phyloP scores from a whole-genome alignment of 2,329 filamentous ascomycete genomes.

The Aspergillus hiratsukae region DNA sequence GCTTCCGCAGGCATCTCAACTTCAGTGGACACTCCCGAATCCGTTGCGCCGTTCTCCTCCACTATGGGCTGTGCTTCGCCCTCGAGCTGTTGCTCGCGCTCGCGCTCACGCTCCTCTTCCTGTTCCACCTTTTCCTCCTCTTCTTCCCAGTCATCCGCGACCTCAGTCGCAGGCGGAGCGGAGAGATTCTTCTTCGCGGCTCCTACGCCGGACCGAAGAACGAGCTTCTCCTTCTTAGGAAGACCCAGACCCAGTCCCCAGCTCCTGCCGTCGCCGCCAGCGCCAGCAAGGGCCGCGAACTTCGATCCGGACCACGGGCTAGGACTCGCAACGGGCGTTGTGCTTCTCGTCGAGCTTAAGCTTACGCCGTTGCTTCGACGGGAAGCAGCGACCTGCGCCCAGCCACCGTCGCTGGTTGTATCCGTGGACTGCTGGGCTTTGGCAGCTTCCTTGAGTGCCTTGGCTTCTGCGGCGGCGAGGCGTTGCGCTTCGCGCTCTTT shows the following conservation, averaged over 20 bases:
- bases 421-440: conserved; percentile 17
- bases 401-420: conserved; percentile 24
- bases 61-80: not conserved
- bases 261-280: conserved; percentile 16
- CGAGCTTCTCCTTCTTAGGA: conserved; percentile 30
- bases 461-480: conserved; percentile 30
- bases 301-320: conserved; percentile 24
- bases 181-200: conserved; percentile 25
- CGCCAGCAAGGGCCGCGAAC: conserved; percentile 27
- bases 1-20: not conserved
- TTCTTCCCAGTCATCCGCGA: conserved; percentile 46
- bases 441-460: conserved; percentile 28
- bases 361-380: conserved; percentile 23
- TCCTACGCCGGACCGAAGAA: conserved; percentile 33
- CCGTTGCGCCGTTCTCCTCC: not conserved
- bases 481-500: conserved; percentile 40
- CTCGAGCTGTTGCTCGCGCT: conserved; percentile 11
- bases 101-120: conserved; percentile 23
- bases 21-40: not conserved
- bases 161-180: conserved; percentile 21
- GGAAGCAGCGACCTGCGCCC: conserved; percentile 39
- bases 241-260: conserved; percentile 2
- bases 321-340: conserved; percentile 16
- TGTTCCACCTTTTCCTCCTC: conserved; percentile 42
- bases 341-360: conserved; percentile 20